phyloP scores from a whole-genome alignment of 2,329 filamentous ascomycete genomes.

The Hypoxylon sp. region DNA sequence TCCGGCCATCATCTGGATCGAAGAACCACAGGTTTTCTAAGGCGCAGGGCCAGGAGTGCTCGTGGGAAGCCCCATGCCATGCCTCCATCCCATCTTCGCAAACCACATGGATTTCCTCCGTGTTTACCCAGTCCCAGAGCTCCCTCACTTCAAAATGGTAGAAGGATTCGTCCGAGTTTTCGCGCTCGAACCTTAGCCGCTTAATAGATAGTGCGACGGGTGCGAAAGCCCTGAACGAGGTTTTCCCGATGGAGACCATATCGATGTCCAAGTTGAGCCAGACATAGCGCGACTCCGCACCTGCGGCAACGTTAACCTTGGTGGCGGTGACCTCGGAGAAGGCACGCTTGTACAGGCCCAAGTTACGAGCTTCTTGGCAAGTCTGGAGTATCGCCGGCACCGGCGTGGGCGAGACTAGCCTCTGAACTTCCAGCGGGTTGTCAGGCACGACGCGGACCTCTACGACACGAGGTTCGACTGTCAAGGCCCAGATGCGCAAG shows the following conservation, averaged over 20 bases:
- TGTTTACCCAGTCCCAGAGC: conserved; percentile 24
- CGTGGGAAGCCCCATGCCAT: conserved; percentile 29
- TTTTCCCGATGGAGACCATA: conserved; percentile 39
- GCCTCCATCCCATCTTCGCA: conserved; percentile 29
- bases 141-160: conserved; percentile 19
- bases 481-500: conserved; percentile 27
- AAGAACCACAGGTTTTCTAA: conserved; percentile 33
- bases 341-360: conserved; percentile 35
- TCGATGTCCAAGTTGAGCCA: conserved; percentile 46
- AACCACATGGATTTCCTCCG: conserved; percentile 34
- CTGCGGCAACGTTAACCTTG: conserved; percentile 10
- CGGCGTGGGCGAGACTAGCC: conserved; percentile 32
- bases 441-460: conserved; percentile 35
- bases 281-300: conserved; percentile 32
- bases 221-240: conserved; percentile 8
- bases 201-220: conserved; percentile 31
- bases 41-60: conserved; percentile 36
- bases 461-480: conserved; percentile 35
- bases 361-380: conserved; percentile 41
- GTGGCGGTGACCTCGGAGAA: conserved; percentile 33
- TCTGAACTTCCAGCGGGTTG: neutral
- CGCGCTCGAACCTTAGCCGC: conserved; percentile 35
- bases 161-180: conserved; percentile 29
- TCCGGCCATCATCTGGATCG: conserved; percentile 30
- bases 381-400: conserved; percentile 40